Percentiles rank a stretch among this genome's conserved stretches.
Conservation (phyloP, 2,329 filamentous ascomycete genomes). For the Fusarium buxicola region DNA sequence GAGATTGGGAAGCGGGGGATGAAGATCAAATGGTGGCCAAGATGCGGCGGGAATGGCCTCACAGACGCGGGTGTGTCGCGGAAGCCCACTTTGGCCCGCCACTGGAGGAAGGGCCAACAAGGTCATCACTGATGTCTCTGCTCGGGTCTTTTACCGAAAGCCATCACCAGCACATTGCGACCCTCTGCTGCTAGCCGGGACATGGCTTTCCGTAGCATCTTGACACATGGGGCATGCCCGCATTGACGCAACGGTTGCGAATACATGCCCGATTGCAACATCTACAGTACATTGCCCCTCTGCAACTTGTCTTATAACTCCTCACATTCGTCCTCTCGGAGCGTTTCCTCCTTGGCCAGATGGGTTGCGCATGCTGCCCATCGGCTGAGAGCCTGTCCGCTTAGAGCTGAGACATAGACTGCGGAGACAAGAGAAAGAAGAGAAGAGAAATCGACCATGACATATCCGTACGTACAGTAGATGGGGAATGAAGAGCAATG, state of each 20-base stretch:
- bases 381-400: slow-evolving; percentile 11
- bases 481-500: slow-evolving; percentile 25
- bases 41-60: slow-evolving; percentile 32
- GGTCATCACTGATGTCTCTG: background rate
- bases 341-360: background rate
- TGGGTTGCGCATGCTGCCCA: background rate
- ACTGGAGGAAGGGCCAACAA: background rate
- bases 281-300: background rate
- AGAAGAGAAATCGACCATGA: slow-evolving; percentile 5
- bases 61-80: background rate
- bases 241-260: background rate
- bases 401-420: slow-evolving; percentile 19
- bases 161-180: slow-evolving; percentile 6
- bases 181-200: slow-evolving; percentile 13
- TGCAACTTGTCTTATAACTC: background rate
- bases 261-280: slow-evolving; percentile 6
- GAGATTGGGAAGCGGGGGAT: background rate
- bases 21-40: slow-evolving; percentile 1
- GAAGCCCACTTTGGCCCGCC: no score
- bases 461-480: slow-evolving; percentile 3
- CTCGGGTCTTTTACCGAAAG: slow-evolving; percentile 10
- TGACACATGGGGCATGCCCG: slow-evolving; percentile 16
- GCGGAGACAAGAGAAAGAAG: slow-evolving; percentile 7
- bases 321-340: background rate
- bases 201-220: slow-evolving; percentile 7